These are phyloP conservation scores for Vanilla planifolia DNA, from an alignment of 106 monocot species.

Conservation along the genomic window DNA sequence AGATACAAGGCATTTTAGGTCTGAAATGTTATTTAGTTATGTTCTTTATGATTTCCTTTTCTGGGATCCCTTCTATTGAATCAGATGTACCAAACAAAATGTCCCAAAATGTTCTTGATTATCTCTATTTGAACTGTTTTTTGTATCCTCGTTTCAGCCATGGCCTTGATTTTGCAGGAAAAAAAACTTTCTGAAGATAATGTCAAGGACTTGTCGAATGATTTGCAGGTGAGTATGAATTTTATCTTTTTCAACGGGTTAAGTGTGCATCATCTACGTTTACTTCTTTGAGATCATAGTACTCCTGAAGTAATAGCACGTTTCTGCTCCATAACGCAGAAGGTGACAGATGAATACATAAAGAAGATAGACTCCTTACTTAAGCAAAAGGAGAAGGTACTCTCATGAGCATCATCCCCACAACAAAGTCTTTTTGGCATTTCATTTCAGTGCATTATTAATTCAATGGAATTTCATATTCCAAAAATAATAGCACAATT, in stretches of 20 bases:
- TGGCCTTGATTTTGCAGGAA: conserved; percentile 42
- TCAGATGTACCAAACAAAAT: no score
- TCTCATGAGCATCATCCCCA: not conserved
- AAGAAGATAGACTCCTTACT: conserved; percentile 83
- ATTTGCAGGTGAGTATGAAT: conserved; percentile 62
- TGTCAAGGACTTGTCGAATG: conserved; percentile 87
- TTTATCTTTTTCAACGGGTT: not conserved
- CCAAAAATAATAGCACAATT: no score
- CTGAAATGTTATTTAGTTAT: no score
- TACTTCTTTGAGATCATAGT: conserved; percentile 4
- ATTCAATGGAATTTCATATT: not conserved
- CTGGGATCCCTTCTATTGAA: no score
- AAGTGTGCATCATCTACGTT: not conserved
- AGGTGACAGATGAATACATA: conserved; percentile 84
- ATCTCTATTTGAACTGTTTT: no score
- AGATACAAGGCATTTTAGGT: no score
- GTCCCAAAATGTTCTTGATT: no score
- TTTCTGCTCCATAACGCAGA: conserved; percentile 46
- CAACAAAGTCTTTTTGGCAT: not conserved
- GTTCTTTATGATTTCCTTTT: no score
- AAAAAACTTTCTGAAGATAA: conserved; percentile 99
- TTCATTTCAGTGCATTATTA: not conserved
- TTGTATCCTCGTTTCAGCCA: no score
- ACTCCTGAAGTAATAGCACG: not conserved
- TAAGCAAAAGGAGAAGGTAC: conserved; percentile 94